Evolutionary conservation across 169 alveolate genomes (phyloP).

Genomic region (Plasmodium vivax): DNA sequence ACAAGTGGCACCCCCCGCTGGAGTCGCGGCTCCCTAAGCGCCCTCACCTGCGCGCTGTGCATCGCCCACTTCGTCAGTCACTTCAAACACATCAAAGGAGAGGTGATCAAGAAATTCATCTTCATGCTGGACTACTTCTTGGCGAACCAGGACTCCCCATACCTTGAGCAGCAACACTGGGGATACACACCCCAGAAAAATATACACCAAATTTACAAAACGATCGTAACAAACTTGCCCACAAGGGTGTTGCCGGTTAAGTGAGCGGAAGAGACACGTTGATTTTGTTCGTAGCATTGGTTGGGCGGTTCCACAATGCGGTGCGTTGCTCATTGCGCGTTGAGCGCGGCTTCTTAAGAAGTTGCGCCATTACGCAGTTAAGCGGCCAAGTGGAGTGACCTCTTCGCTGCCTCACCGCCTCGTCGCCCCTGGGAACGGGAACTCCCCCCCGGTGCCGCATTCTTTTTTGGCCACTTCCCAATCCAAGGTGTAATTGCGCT

Average conservation of each 20-base stretch:
- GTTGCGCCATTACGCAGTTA: background rate
- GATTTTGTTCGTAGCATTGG: background rate
- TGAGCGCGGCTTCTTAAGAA: background rate
- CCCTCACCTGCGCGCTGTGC: constrained; percentile 53
- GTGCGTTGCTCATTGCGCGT: background rate
- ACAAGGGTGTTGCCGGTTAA: constrained; percentile 8
- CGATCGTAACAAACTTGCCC: constrained; percentile 58
- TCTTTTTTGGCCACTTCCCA: background rate
- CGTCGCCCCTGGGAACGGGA: background rate
- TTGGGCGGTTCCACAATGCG: background rate
- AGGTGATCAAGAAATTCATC: constrained; percentile 14
- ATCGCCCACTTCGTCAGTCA: constrained; percentile 39
- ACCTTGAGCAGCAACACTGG: constrained; percentile 10
- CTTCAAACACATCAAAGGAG: constrained; percentile 48
- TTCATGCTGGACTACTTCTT: constrained; percentile 29
- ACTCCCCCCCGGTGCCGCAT: background rate
- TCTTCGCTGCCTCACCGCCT: background rate
- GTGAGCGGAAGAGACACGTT: background rate
- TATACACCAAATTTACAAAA: constrained; percentile 51
- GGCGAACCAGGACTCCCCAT: constrained; percentile 2
- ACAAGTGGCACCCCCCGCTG: background rate
- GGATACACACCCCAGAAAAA: background rate
- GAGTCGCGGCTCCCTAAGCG: background rate
- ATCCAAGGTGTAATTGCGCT: background rate
- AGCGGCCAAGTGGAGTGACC: background rate